Conservation (phyloP, 148 eudicot genomes). For the Persicaria tinctoria region DNA sequence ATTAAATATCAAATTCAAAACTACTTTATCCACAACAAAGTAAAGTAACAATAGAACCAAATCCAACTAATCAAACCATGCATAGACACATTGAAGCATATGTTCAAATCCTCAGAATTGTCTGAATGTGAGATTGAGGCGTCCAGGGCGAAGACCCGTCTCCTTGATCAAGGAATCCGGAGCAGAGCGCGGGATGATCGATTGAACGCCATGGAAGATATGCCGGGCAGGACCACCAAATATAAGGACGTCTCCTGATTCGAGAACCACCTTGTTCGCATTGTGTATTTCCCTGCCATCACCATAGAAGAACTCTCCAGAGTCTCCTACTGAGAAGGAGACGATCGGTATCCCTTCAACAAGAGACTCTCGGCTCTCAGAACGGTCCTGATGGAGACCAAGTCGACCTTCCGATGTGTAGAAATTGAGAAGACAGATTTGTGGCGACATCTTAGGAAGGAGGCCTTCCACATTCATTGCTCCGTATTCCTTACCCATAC, state of each 20-base stretch:
- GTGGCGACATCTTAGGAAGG: constrained; percentile 51
- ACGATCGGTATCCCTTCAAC: constrained; percentile 48
- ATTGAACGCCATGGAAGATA: constrained; percentile 52
- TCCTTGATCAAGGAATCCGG: constrained; percentile 30
- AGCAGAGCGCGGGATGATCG: constrained; percentile 40
- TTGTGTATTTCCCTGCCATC: constrained; percentile 33
- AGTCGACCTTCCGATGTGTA: constrained; percentile 47
- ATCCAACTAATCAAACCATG: no score
- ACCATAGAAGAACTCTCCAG: constrained; percentile 64
- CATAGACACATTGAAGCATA: no score
- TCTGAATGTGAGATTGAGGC: constrained; percentile 69
- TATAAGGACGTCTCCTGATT: constrained; percentile 65
- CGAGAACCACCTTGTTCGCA: constrained; percentile 34
- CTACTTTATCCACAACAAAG: no score
- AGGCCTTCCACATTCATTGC: constrained; percentile 22
- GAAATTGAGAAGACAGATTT: constrained; percentile 64
- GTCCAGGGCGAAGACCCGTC: constrained; percentile 41
- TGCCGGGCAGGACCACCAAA: constrained; percentile 61
- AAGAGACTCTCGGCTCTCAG: constrained; percentile 42
- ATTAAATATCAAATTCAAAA: no score
- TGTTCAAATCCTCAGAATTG: constrained; percentile 18
- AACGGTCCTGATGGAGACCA: constrained; percentile 79
- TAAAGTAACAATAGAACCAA: no score
- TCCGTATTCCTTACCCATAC: constrained; percentile 14
- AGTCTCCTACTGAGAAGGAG: constrained; percentile 55